Conservation (phyloP, 2,329 filamentous ascomycete species). For the Fusarium mexicanum region DNA sequence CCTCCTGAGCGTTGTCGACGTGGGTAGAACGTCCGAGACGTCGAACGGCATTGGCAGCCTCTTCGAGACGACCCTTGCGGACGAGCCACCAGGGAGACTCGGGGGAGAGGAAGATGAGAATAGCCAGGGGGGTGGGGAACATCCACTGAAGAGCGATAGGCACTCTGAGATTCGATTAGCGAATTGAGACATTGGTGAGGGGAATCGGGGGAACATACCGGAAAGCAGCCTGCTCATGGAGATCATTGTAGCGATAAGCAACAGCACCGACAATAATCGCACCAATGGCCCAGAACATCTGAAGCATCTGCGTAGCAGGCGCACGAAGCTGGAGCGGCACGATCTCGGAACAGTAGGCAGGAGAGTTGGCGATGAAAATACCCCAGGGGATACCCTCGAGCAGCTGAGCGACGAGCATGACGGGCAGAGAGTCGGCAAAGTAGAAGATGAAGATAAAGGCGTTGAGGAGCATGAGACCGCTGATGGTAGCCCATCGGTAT, state of each 20-base stretch:
- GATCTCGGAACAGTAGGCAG: constrained; percentile 69
- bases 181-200: constrained; percentile 21
- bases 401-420: constrained; percentile 62
- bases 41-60: constrained; percentile 55
- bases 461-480: constrained; percentile 51
- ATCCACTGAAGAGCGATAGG: constrained; percentile 68
- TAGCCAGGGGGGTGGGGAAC: constrained; percentile 64
- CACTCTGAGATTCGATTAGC: constrained; percentile 49
- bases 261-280: constrained; percentile 66
- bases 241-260: constrained; percentile 60
- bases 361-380: constrained; percentile 70
- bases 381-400: constrained; percentile 70
- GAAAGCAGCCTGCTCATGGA: constrained; percentile 17
- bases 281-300: constrained; percentile 73
- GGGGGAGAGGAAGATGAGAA: constrained; percentile 61
- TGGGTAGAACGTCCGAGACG: constrained; percentile 54
- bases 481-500: constrained; percentile 51
- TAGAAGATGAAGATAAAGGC: constrained; percentile 61
- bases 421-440: constrained; percentile 56
- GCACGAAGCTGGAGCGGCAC: constrained; percentile 66
- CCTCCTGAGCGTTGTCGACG: constrained; percentile 43
- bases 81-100: constrained; percentile 66
- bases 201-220: background rate
- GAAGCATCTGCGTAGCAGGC: constrained; percentile 66
- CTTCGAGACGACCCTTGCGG: constrained; percentile 55